Base-by-base conservation (phyloP, 1,284 basidiomycete species). In the Phellopilus nigrolimitatus region DNA sequence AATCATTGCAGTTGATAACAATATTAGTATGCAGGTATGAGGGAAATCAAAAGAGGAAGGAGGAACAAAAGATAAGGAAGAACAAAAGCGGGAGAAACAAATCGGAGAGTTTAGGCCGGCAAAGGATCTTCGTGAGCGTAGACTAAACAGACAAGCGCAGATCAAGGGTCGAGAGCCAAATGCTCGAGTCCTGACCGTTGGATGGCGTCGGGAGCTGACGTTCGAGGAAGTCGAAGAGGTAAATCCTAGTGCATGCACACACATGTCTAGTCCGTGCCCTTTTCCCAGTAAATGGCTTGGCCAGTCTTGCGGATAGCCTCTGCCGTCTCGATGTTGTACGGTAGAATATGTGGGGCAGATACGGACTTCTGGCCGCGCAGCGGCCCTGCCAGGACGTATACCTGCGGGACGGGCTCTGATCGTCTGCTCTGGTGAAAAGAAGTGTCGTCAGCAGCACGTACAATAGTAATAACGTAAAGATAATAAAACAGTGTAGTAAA, bases 241-340 rank as follows among this genome's bases (percentile, higher is more conserved):
- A n/a, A n/a, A n/a, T n/a, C n/a, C n/a, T n/a, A n/a, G n/a, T n/a
- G n/a, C n/a, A 15, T 17, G 12, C 6, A 1, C 19, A 47, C 5
- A 9, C 22, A 19, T 37, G 25, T 15, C 36, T 48, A 53, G 27
- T 39, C 36, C 12, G 51, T 41, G 21, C 51, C 51, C 39, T 53
- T 53, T 40, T 53, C 51, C 46, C 47, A 43, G 37, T 40, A 47
- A 15, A 48, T 39, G 22, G 21, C 28, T 34, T 56, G 54, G 9
- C 54, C 54, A 4, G 37, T 42, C 31, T 56, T 56, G 10, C 45
- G 44, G 24, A 56, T 47, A 3, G 54, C 54, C 22, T 51, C 50
- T 24, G 54, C 54, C 31, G 54, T 56, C 25, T 51, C 54, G 10
- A 50, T 49, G 21, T 54, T 56, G 38, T 52, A 56, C 28, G 54